phyloP scores from a whole-genome alignment of 2,329 filamentous ascomycete genomes.

The Neonectria neomacrospora region DNA sequence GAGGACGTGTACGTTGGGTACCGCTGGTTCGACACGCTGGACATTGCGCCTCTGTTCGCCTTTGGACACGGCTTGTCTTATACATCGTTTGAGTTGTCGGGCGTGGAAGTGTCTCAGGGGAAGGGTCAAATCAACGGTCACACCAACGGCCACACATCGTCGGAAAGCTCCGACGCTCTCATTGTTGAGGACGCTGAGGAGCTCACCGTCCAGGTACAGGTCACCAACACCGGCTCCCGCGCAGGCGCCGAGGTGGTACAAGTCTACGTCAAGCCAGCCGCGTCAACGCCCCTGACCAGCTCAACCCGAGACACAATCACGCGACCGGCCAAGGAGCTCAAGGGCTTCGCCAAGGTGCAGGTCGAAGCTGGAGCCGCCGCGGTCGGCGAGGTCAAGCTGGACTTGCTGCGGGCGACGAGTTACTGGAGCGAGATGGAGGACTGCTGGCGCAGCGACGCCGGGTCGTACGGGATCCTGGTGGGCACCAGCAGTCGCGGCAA shows the following conservation, averaged over 20 bases:
- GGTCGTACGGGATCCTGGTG: constrained; percentile 52
- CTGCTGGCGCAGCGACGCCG: constrained; percentile 53
- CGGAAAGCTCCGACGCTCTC: neutral
- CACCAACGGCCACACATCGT: constrained; percentile 1
- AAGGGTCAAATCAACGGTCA: constrained; percentile 13
- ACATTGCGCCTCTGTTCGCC: constrained; percentile 29
- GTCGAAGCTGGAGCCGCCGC: constrained; percentile 50
- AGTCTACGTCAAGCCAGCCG: constrained; percentile 43
- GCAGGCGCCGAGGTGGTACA: constrained; percentile 46
- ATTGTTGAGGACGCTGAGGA: constrained; percentile 8
- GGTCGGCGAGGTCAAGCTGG: constrained; percentile 45
- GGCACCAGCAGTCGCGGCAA: constrained; percentile 46
- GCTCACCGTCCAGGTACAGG: constrained; percentile 56
- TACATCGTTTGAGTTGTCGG: constrained; percentile 29
- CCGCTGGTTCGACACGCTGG: constrained; percentile 31
- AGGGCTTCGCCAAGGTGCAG: constrained; percentile 56
- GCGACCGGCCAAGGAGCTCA: constrained; percentile 55
- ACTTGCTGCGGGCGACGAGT: constrained; percentile 38
- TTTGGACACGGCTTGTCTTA: constrained; percentile 35
- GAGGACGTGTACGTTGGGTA: constrained; percentile 37
- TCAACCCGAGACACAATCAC: constrained; percentile 38
- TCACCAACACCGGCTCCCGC: constrained; percentile 44
- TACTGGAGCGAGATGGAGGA: constrained; percentile 54
- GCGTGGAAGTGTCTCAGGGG: constrained; percentile 10
- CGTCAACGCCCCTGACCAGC: constrained; percentile 28